Base-by-base conservation (phyloP, 805 yeast species). In the Saccharomyces eubayanus region DNA sequence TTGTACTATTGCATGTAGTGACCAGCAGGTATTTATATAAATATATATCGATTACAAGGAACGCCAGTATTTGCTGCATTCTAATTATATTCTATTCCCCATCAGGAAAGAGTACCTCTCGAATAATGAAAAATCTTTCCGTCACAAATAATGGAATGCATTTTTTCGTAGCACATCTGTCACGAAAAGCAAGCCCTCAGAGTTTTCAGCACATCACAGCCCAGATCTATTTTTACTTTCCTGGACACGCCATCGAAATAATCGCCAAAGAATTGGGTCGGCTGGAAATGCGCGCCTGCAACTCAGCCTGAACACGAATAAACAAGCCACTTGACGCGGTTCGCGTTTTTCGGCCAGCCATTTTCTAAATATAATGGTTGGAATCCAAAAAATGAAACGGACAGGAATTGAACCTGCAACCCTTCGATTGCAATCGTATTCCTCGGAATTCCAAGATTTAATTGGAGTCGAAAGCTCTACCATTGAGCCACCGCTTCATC, bases 391-490 rank as follows among this genome's bases (percentile, higher is more conserved):
- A 64, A 62, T 79, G 82, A 77, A 80, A 79, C 83, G 80, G 83
- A 79, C 85, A 80, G 84, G 85, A 81, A 78, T 81, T 77, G 85
- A 81, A 81, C 85, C 84, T 80, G 84, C 84, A 80, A 79, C 84
- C 85, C 77, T 79, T 78, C 78, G 85, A 79, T 79, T 74, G 70
- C 72, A 67, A 66, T 60, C 43, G 16, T 36, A 36, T 62, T 59
- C 61, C 57, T 53, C 56, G 56, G 55, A 53, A 50, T 36, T 49
- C 70, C 69, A 66, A 62, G 61, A 60, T 65, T 58, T 64, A 67
- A 68, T 74, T 79, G 83, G 83, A 79, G 80, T 79, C 83, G 79
- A 78, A 79, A 77, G 83, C 83, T 79, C 83, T 79, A 78, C 84
- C 83, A 78, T 79, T 79, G 83, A 79, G 83, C 83, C 83, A 79